These are phyloP conservation scores for Cutaneotrichosporon cyanovorans DNA, from an alignment of 1,284 basidiomycete species.

Conservation along the genomic window DNA sequence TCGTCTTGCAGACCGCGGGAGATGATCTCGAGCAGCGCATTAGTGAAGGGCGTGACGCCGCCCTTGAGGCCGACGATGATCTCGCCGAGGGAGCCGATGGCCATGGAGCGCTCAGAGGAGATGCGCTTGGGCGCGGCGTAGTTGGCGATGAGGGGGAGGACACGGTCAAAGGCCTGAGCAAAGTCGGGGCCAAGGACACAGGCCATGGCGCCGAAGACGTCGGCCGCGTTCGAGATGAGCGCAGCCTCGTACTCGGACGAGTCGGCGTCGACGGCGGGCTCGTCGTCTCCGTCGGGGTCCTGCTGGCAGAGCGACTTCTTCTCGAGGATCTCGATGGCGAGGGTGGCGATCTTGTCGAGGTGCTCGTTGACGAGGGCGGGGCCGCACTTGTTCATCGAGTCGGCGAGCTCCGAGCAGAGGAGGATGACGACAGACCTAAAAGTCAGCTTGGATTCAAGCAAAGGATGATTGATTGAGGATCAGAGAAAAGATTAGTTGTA, in stretches of 20 bases:
- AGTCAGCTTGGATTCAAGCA: constrained; percentile 31
- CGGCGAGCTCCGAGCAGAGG: constrained; percentile 77
- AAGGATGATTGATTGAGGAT: constrained; percentile 16
- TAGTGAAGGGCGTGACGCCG: constrained; percentile 76
- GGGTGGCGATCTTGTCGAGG: constrained; percentile 68
- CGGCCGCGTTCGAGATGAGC: constrained; percentile 86
- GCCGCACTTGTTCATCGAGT: constrained; percentile 84
- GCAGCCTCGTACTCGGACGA: constrained; percentile 96
- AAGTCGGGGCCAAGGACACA: constrained; percentile 80
- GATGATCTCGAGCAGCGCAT: constrained; percentile 71
- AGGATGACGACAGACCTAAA: constrained; percentile 75
- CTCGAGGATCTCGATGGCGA: constrained; percentile 75
- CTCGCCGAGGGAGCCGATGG: constrained; percentile 91
- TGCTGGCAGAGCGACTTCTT: constrained; percentile 93
- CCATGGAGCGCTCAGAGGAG: constrained; percentile 82
- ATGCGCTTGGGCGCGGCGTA: constrained; percentile 87
- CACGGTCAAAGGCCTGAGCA: constrained; percentile 69
- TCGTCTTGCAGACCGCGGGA: constrained; percentile 70
- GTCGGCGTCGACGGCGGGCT: constrained; percentile 56
- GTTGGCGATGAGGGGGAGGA: constrained; percentile 83
- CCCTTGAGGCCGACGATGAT: constrained; percentile 88
- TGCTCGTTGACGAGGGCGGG: constrained; percentile 67
- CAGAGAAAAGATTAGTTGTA: constrained; percentile 30
- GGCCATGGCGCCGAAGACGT: constrained; percentile 87
- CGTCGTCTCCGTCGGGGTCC: constrained; percentile 90